Conservation (phyloP, 805 yeast species). For the Zygoascus biomembranicola region DNA sequence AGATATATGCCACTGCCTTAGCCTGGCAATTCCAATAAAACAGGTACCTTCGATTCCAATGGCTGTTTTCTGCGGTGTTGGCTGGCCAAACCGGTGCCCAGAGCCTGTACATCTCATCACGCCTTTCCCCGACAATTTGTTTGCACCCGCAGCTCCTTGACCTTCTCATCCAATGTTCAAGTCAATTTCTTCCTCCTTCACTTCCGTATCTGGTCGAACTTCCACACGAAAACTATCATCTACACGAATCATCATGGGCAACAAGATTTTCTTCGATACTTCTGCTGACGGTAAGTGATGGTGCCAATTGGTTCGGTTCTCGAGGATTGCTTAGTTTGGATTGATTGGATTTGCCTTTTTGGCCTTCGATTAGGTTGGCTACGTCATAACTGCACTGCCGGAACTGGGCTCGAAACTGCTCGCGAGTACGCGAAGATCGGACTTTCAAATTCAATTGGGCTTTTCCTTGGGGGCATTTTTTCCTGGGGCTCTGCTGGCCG, state of each 20-base stretch:
- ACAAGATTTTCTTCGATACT: constrained; percentile 69
- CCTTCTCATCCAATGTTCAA: constrained; percentile 34
- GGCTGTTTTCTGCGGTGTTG: too few species aligned
- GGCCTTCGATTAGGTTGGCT: not conserved
- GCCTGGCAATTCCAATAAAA: too few species aligned
- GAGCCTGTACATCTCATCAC: not conserved
- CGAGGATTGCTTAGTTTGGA: not conserved
- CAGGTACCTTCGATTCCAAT: too few species aligned
- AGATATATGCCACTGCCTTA: too few species aligned
- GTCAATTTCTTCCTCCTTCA: constrained; percentile 38
- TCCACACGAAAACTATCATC: constrained; percentile 11
- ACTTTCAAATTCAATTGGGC: too few species aligned
- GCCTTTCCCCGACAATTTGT: not conserved
- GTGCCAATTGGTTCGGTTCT: not conserved
- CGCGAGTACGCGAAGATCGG: too few species aligned
- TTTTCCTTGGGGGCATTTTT: too few species aligned
- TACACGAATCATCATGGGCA: constrained; percentile 25
- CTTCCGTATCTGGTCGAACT: constrained; percentile 4
- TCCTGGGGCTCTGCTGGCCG: too few species aligned
- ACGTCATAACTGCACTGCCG: not conserved
- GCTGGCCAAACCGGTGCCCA: too few species aligned
- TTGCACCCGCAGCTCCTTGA: not conserved
- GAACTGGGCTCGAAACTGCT: too few species aligned
- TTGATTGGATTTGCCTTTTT: not conserved
- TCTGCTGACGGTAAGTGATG: constrained; percentile 49